Conservation (phyloP, 2,329 filamentous ascomycete genomes). For the Chrysoporthe cubensis region DNA sequence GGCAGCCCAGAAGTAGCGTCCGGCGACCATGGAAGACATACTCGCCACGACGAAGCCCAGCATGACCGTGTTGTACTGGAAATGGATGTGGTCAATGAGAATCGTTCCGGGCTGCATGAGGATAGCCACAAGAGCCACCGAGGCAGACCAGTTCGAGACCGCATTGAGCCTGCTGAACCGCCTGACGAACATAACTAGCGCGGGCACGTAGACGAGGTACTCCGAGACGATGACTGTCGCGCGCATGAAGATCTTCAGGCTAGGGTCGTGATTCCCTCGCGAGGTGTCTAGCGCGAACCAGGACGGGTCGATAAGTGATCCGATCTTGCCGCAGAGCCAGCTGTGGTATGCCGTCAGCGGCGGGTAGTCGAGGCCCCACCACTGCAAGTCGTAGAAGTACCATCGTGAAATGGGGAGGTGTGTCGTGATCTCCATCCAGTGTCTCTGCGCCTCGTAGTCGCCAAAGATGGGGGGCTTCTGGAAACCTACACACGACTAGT, state of each 20-base stretch:
- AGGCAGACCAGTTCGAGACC: slow-evolving; percentile 80
- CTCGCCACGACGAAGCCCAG: slow-evolving; percentile 85
- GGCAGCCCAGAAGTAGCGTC: slow-evolving; percentile 83
- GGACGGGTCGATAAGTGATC: slow-evolving; percentile 72
- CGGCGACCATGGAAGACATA: slow-evolving; percentile 86
- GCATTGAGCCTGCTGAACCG: slow-evolving; percentile 76
- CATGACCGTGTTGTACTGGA: slow-evolving; percentile 99
- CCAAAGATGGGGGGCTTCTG: slow-evolving; percentile 87
- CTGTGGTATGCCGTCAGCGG: slow-evolving; percentile 98
- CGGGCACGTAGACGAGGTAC: slow-evolving; percentile 86
- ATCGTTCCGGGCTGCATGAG: slow-evolving; percentile 91
- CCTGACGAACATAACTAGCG: slow-evolving; percentile 81
- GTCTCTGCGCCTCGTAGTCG: slow-evolving; percentile 95
- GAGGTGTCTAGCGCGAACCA: slow-evolving; percentile 91
- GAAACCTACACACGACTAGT: slow-evolving; percentile 59
- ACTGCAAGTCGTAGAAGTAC: slow-evolving; percentile 96
- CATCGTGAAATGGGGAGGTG: slow-evolving; percentile 89
- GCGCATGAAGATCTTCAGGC: slow-evolving; percentile 93
- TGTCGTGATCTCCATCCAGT: slow-evolving; percentile 98
- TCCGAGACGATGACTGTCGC: slow-evolving; percentile 89
- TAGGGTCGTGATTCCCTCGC: slow-evolving; percentile 76
- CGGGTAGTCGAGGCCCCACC: slow-evolving; percentile 98
- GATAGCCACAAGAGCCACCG: slow-evolving; percentile 84
- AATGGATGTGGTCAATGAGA: slow-evolving; percentile 92
- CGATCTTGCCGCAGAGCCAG: slow-evolving; percentile 90